phyloP scores from a whole-genome alignment of 2,329 filamentous ascomycete genomes.

The Penicillium concentricum region DNA sequence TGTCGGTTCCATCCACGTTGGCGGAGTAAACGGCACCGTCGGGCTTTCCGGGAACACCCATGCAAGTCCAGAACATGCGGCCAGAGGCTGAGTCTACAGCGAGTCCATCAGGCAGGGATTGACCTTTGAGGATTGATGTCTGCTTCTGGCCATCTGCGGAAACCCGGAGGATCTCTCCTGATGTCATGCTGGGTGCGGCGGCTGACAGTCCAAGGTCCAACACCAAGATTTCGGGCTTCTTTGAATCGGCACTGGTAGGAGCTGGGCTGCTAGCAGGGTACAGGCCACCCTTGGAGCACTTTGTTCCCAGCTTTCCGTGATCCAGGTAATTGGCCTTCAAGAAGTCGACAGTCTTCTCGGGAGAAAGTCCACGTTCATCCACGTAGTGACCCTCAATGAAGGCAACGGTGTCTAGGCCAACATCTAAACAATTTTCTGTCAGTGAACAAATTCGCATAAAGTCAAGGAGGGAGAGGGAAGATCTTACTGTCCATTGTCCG shows the following conservation, averaged over 20 bases:
- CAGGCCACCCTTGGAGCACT: constrained; percentile 45
- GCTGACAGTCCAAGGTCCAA: constrained; percentile 27
- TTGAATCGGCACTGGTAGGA: background rate
- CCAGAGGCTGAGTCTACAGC: constrained; percentile 34
- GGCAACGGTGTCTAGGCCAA: constrained; percentile 55
- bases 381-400: constrained; percentile 57
- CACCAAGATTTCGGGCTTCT: constrained; percentile 14
- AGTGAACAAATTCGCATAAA: background rate
- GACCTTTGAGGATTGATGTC: constrained; percentile 11
- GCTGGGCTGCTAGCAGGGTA: constrained; percentile 26
- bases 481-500: constrained; percentile 46
- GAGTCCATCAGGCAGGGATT: constrained; percentile 48
- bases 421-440: constrained; percentile 20
- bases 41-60: constrained; percentile 43
- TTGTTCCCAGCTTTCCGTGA: constrained; percentile 49
- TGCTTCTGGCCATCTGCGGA: constrained; percentile 6
- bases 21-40: constrained; percentile 47
- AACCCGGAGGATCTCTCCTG: constrained; percentile 21
- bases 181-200: constrained; percentile 6
- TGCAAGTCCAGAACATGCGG: constrained; percentile 53
- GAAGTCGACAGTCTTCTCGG: constrained; percentile 46
- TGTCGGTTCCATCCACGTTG: constrained; percentile 51
- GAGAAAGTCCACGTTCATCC: constrained; percentile 46
- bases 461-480: background rate
- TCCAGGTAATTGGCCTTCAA: constrained; percentile 48